Evolutionary conservation across 441 rosid genomes (phyloP).

Genomic region (Populus hybrid): DNA sequence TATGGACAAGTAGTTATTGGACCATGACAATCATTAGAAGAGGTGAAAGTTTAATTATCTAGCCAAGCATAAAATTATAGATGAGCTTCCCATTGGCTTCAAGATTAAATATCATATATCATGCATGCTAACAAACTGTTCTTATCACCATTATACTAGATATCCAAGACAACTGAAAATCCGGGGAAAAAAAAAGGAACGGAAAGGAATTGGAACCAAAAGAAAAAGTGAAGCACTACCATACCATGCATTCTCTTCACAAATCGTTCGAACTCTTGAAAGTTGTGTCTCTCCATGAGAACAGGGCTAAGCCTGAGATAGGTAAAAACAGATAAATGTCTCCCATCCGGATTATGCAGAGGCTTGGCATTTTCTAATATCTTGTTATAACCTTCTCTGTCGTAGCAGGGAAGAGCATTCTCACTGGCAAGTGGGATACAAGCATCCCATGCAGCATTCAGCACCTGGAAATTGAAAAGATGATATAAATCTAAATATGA

Average conservation of each 20-base stretch:
- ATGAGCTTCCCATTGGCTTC: not conserved
- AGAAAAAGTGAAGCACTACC: not conserved
- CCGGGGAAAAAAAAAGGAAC: too few species aligned
- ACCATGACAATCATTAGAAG: too few species aligned
- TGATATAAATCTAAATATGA: not conserved
- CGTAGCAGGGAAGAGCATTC: constrained; percentile 80
- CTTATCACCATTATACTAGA: not conserved
- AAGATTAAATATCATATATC: not conserved
- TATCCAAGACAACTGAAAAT: not conserved
- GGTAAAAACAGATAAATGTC: constrained; percentile 73
- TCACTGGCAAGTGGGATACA: constrained; percentile 63
- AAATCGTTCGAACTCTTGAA: constrained; percentile 66
- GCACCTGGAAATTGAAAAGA: constrained; percentile 45
- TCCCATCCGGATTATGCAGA: constrained; percentile 71
- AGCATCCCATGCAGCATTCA: constrained; percentile 92
- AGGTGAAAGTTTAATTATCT: not conserved
- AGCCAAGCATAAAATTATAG: not conserved
- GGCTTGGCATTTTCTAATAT: constrained; percentile 72
- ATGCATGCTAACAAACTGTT: not conserved
- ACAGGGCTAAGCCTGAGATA: constrained; percentile 68
- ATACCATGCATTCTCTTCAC: constrained; percentile 91
- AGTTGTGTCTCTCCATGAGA: constrained; percentile 73
- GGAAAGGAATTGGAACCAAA: not conserved
- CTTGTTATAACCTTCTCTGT: constrained; percentile 71
- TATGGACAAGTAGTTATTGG: too few species aligned